Evolutionary conservation across 1,284 basidiomycete genomes (phyloP), one percentile per base, ranked within the genome.

Genomic region (Tremellales sp.): DNA sequence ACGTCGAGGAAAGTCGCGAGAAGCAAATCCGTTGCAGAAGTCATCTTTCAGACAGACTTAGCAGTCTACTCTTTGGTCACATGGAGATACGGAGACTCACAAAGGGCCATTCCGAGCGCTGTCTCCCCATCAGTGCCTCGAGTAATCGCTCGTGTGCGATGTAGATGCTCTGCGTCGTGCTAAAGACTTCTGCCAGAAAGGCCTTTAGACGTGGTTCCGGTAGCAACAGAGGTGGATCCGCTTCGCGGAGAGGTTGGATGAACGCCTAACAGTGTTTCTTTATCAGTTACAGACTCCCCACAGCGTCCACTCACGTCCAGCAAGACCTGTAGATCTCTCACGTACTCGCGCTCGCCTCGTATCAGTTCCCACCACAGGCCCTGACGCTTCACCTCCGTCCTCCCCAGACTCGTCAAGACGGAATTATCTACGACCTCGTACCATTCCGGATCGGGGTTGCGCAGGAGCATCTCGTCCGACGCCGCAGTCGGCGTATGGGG

Each of bases 331-430:
- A 90, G 68, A 70, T 89, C 87, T 27, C 75, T 58, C 9, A 89
- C 85, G 66, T 89, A 90, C 54, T 86, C 84, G 55, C 80, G 77
- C 71, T 91, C 87, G 1, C 84, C 80, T 70, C 86, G 86, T 71
- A 89, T 82, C 37, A 88, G 68, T 62, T 90, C 87, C 63, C 89
- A 91, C 27, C 89, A 76, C 6, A 85, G 79, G 12, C 83, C 87
- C 65, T 91, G 87, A 37, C 87, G 77, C 50, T 84, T 79, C 12
- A 87, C 82, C 65, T 89, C 87, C 43, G 78, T 68, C 60, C 81
- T 80, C 18, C 81, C 82, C 1, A 90, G 71, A 0, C 81, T 81
- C 31, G 83, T 79, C n/a, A 77, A 75, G 0, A 86, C 81, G 56
- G 79, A 79, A 16, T 71, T 54, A 6, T 86, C 84, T 1, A 89